Base-by-base conservation (phyloP, 164 flowering plant genomes). In the Houttuynia cordata region DNA sequence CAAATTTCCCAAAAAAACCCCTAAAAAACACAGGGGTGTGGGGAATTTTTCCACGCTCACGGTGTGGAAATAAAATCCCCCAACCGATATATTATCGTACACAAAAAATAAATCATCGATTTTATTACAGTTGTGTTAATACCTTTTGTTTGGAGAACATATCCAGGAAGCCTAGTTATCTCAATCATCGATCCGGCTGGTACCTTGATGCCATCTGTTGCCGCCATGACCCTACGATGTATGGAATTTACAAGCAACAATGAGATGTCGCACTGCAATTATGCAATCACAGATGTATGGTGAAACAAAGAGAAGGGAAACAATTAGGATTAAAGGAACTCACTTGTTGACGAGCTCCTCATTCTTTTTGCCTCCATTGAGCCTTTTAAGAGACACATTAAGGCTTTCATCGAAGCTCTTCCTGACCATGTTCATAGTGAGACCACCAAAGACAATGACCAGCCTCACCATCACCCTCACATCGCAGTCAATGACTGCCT, bases 341-440 rank as follows among this genome's bases (percentile, higher is more conserved):
- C 68, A 83, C 91, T 66, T 77, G 53, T 68, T 77, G 37, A 73
- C 40, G 49, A 83, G 88, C 58, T 80, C 83, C 0, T 78, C 81
- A 37, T 81, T 71, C 73, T 75, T 81, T 60, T 62, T 55, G 18
- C 83, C 84, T 51, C 82, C 80, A 24, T 68, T 76, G 22, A 81
- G 78, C 58, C 80, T 83, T 64, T 83, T 81, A 45, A 83, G 72
- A 34, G 86, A 62, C 41, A 76, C 78, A 63, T 78, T 83, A 1
- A 83, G 78, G 47, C 78, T 75, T 75, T 79, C 83, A 51, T 79
- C 82, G 23, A 79, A 76, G 73, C 67, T 76, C 72, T 79, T 83
- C 51, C 70, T 79, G 7, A 83, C 80, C 85, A 78, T 72, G 71
- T 60, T 76, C 85, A 83, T 81, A 21, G 82, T 78, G 47, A 83